Conservation (phyloP, 169 alveolate genomes). For the Pseudocohnilembus persalinus region DNA sequence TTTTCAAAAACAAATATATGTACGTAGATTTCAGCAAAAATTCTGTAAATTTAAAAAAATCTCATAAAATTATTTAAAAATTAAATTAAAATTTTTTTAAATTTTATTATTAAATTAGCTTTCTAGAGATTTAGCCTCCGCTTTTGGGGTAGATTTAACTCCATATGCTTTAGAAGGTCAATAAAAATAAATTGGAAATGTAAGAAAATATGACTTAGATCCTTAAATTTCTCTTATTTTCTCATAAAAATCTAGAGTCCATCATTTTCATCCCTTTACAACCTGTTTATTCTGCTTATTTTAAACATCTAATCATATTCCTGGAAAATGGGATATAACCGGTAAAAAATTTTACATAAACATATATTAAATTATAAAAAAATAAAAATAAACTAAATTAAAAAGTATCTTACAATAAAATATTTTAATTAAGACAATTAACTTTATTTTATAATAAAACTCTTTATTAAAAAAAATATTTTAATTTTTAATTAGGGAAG, state of each 20-base stretch:
- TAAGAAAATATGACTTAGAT: background rate
- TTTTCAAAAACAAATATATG: background rate
- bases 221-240: slow-evolving; percentile 4
- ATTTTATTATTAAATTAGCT: no score
- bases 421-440: no score
- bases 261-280: slow-evolving; percentile 12
- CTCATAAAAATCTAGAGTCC: slow-evolving; percentile 15
- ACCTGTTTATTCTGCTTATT: slow-evolving; percentile 4
- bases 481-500: no score
- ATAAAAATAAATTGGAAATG: background rate
- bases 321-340: slow-evolving; percentile 23
- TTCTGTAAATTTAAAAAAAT: no score
- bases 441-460: no score
- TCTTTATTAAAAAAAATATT: no score
- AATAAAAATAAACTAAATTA: no score
- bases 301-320: slow-evolving; percentile 25
- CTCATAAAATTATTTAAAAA: background rate
- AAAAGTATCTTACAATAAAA: no score
- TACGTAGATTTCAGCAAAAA: background rate
- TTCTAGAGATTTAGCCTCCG: slow-evolving; percentile 3
- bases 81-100: no score
- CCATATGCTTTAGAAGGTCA: background rate
- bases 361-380: no score
- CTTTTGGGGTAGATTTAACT: slow-evolving; percentile 5
- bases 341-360: no score